phyloP scores from a whole-genome alignment of 352 stramenopile genomes.

The Globisporangium heterothallicum region DNA sequence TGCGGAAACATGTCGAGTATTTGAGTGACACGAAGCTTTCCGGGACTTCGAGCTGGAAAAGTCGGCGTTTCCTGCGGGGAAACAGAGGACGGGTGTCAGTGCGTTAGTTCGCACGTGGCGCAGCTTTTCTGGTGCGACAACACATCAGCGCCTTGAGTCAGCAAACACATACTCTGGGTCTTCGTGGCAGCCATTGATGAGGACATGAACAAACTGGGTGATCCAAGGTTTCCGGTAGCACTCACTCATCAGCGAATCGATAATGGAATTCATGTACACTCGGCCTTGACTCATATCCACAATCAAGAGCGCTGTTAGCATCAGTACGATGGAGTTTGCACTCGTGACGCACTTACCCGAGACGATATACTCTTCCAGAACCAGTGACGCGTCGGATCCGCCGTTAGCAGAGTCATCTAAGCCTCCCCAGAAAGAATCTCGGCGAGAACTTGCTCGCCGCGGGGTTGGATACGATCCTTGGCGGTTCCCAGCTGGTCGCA shows the following conservation, averaged over 20 bases:
- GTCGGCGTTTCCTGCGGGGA: conserved; percentile 32
- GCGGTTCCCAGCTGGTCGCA: conserved; percentile 30
- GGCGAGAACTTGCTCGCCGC: conserved; percentile 31
- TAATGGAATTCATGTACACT: conserved; percentile 69
- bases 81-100: neutral
- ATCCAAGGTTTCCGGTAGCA: conserved; percentile 76
- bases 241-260: conserved; percentile 73
- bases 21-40: conserved; percentile 38
- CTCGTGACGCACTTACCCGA: conserved; percentile 23
- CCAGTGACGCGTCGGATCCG: conserved; percentile 31
- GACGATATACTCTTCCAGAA: conserved; percentile 67
- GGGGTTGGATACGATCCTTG: conserved; percentile 40
- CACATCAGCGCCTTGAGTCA: too few species aligned
- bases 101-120: too few species aligned
- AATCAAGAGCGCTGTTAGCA: too few species aligned
- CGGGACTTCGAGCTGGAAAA: conserved; percentile 65
- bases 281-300: too few species aligned
- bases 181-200: conserved; percentile 54
- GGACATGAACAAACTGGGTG: conserved; percentile 54
- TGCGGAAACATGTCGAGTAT: conserved; percentile 63
- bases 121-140: too few species aligned
- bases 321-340: neutral
- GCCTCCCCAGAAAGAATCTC: conserved; percentile 34
- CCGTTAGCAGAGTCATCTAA: conserved; percentile 25
- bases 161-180: conserved; percentile 43